Evolutionary conservation across 768 basidiomycete species (phyloP), one percentile per base, ranked within the genome.

Genomic region (Gyrodon lividus): DNA sequence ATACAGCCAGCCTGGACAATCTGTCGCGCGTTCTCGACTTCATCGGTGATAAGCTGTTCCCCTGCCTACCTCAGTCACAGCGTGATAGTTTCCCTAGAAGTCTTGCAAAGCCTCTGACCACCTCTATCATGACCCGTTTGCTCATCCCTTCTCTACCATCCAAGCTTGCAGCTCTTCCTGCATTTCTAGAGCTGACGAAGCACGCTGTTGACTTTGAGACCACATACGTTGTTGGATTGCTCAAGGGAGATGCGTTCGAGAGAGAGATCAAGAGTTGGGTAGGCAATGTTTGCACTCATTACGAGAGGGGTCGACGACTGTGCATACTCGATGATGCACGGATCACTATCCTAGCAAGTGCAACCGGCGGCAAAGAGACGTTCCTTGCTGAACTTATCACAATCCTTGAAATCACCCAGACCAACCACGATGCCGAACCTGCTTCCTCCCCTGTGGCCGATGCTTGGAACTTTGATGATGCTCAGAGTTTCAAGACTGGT

Each of bases 261-360:
- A 72, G 72, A 22, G 71, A 82, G 6, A 79, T 95, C 49, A 78
- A 80, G 60, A 60, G 69, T 6, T 96, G 93, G 89, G 79, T 78
- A 4, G 77, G 84, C 43, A 78, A 81, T 4, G 76, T 90, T 10
- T 78, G 81, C 16, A 70, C 75, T 3, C 89, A 92, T 66, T 96
- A 93, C 65, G 92, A 93, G 65, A 81, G 82, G 53, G 82, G 86
- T 58, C 70, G 92, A 59, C 77, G 92, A 13, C 70, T 79, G 30
- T 72, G 75, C 46, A 80, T 93, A 40, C 74, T 92, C 6, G 83
- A 88, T 37, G 68, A 69, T n/a, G 77, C 81, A 13, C 75, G 92
- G 50, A 59, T 59, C 14, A 72, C 84, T 39, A 75, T 92, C 17
- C 55, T 83, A n/a, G 56, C 58, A n/a, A 57, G 44, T 23, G 49